These are phyloP conservation scores for Candida glucosophila DNA, from an alignment of 1,139 yeast species.

Conservation along the genomic window DNA sequence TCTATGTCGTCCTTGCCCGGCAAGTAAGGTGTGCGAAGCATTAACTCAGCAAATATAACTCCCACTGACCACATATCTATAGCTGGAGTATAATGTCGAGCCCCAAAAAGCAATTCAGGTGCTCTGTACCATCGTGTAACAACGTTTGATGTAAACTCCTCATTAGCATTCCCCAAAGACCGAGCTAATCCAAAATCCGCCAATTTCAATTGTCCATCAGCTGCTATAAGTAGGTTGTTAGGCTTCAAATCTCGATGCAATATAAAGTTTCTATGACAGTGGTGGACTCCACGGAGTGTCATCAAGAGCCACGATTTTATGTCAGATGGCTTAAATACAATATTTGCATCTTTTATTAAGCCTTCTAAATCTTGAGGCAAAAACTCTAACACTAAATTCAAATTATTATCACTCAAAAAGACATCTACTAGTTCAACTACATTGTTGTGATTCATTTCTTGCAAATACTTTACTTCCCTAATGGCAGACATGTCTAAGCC, in stretches of 20 bases:
- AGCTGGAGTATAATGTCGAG: slow-evolving; percentile 80
- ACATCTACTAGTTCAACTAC: slow-evolving; percentile 86
- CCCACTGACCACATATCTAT: slow-evolving; percentile 95
- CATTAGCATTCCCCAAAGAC: slow-evolving; percentile 69
- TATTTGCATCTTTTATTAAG: slow-evolving; percentile 68
- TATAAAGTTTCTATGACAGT: slow-evolving; percentile 85
- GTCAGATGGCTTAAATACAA: slow-evolving; percentile 79
- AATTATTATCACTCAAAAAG: slow-evolving; percentile 60
- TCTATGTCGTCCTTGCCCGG: slow-evolving; percentile 90
- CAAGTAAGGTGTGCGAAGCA: slow-evolving; percentile 89
- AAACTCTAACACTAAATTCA: slow-evolving; percentile 84
- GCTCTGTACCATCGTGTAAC: slow-evolving; percentile 98
- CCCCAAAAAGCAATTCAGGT: slow-evolving; percentile 85
- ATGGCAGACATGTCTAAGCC: slow-evolving; percentile 98
- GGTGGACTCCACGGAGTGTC: slow-evolving; percentile 91
- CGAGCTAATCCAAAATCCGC: slow-evolving; percentile 98
- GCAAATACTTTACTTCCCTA: slow-evolving; percentile 87
- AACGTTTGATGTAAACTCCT: slow-evolving; percentile 81
- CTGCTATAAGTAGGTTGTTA: slow-evolving; percentile 72
- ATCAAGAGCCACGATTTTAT: slow-evolving; percentile 89
- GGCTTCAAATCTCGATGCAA: slow-evolving; percentile 88
- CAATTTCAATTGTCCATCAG: slow-evolving; percentile 77
- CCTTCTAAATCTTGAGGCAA: slow-evolving; percentile 89
- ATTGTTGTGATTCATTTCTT: slow-evolving; percentile 74
- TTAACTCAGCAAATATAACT: slow-evolving; percentile 88